Evolutionary conservation across 305 asterid species (phyloP).

Genomic region (Fraxinus platypoda): DNA sequence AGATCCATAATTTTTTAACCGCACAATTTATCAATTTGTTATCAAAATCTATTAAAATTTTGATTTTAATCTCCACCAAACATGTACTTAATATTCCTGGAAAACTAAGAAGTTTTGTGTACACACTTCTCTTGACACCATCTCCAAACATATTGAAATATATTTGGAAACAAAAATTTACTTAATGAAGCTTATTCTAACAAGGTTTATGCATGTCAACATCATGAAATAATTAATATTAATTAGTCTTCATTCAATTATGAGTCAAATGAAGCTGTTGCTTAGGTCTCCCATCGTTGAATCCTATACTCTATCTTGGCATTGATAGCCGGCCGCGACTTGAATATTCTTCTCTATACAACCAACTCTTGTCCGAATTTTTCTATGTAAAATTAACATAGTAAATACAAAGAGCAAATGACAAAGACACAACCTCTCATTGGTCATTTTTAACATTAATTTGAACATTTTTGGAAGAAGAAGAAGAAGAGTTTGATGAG

Average conservation of each 20-base stretch:
- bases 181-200: neutral
- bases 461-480: neutral
- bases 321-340: constrained; percentile 31
- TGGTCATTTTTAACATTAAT: neutral
- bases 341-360: neutral
- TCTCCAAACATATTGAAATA: neutral
- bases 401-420: constrained; percentile 10
- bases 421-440: neutral
- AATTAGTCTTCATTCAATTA: neutral
- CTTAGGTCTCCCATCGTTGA: neutral
- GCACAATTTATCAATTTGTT: neutral
- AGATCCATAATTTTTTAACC: neutral
- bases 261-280: neutral
- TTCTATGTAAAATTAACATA: constrained; percentile 20
- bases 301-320: constrained; percentile 16
- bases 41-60: too few species aligned
- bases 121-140: neutral
- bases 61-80: too few species aligned
- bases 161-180: neutral
- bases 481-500: neutral
- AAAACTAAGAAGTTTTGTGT: neutral
- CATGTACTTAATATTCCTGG: neutral
- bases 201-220: neutral
- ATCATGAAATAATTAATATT: neutral
- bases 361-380: neutral